phyloP scores from a whole-genome alignment of 345 rosid genomes.

The Melaleuca alternifolia region DNA sequence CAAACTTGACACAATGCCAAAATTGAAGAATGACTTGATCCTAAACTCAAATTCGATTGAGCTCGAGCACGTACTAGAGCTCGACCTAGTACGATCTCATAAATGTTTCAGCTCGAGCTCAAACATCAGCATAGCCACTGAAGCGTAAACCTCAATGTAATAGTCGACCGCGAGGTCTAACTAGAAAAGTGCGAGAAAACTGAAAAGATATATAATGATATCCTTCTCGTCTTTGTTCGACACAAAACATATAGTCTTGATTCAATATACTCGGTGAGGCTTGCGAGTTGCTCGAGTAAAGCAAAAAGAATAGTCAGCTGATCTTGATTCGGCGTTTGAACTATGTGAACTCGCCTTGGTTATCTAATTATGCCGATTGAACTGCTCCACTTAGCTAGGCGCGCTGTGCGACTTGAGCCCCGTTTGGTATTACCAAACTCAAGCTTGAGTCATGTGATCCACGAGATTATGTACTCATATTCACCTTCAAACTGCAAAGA shows the following conservation, averaged over 20 bases:
- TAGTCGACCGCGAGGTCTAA: not conserved
- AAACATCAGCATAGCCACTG: not conserved
- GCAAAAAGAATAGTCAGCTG: not conserved
- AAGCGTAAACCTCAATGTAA: not conserved
- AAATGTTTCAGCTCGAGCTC: not conserved
- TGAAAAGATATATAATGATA: not conserved
- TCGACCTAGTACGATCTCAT: not conserved
- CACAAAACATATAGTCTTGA: not conserved
- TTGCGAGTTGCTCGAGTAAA: not conserved
- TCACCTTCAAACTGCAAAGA: not conserved
- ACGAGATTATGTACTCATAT: not conserved
- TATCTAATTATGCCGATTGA: not conserved
- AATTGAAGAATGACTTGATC: not conserved
- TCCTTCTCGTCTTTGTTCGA: not conserved
- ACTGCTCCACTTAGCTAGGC: not conserved
- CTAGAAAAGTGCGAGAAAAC: not conserved
- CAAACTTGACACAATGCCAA: not conserved
- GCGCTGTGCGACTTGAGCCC: not conserved
- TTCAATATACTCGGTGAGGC: not conserved
- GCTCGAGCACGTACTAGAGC: not conserved
- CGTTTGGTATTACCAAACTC: not conserved
- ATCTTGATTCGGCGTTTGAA: not conserved
- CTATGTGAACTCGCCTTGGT: not conserved
- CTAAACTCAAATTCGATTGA: not conserved
- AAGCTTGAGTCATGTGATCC: not conserved